Conservation (phyloP, 2,329 filamentous ascomycete genomes). For the Colletotrichum tropicicola region DNA sequence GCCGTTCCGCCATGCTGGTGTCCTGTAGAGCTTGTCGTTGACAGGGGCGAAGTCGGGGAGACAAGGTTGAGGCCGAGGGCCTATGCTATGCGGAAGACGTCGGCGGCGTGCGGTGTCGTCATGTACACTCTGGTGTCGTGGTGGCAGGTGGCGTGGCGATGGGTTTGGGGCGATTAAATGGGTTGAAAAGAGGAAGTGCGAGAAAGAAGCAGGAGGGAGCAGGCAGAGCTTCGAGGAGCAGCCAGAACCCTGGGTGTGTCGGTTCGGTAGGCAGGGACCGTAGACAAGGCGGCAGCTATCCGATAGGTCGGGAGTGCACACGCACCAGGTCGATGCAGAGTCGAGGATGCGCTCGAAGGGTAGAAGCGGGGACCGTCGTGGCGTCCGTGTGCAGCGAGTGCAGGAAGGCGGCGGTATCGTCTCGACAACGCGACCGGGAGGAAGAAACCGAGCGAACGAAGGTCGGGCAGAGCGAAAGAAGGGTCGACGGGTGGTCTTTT, state of each 20-base stretch:
- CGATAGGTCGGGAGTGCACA: conserved; percentile 37
- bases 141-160: not conserved
- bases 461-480: not conserved
- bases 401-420: conserved; percentile 11
- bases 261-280: conserved; percentile 34
- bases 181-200: conserved; percentile 12
- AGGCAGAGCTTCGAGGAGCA: conserved; percentile 21
- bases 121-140: conserved; percentile 46
- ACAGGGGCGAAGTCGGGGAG: conserved; percentile 41
- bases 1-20: conserved; percentile 48
- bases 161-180: not conserved
- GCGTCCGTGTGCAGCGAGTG: conserved; percentile 22
- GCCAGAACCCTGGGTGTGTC: conserved; percentile 15
- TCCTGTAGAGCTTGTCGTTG: conserved; percentile 42
- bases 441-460: not conserved
- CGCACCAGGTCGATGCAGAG: conserved; percentile 20
- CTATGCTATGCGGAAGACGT: conserved; percentile 42
- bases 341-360: conserved; percentile 17
- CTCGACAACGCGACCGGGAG: conserved; percentile 1
- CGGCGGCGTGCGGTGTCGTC: conserved; percentile 44
- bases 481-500: not conserved
- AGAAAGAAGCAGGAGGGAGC: conserved; percentile 33
- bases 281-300: conserved; percentile 39
- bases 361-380: conserved; percentile 19
- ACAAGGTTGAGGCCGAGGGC: conserved; percentile 17